Conservation (phyloP, 2,329 filamentous ascomycete genomes). For the Blastomyces silverae region DNA sequence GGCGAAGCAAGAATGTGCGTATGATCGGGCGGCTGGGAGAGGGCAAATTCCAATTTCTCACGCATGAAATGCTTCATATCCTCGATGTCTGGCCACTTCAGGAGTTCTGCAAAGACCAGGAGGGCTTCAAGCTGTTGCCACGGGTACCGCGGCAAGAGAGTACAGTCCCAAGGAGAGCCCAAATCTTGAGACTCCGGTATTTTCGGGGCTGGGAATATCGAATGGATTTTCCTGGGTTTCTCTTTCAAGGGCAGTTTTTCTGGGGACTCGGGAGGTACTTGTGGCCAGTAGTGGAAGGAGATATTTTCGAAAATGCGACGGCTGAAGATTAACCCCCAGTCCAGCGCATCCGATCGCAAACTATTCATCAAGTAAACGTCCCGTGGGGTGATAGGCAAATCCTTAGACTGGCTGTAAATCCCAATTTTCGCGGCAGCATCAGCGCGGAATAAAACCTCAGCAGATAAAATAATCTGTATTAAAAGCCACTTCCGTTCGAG, state of each 20-base stretch:
- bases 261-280: neutral
- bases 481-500: constrained; percentile 49
- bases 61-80: constrained; percentile 34
- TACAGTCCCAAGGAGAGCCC: constrained; percentile 31
- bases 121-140: constrained; percentile 46
- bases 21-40: constrained; percentile 16
- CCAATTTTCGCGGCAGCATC: constrained; percentile 43
- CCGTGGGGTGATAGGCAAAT: constrained; percentile 37
- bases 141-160: constrained; percentile 34
- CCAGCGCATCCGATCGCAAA: constrained; percentile 46
- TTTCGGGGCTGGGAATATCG: constrained; percentile 13
- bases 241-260: neutral
- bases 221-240: constrained; percentile 7
- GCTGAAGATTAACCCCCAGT: constrained; percentile 52
- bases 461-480: constrained; percentile 49
- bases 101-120: constrained; percentile 44
- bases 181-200: constrained; percentile 5
- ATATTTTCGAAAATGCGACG: constrained; percentile 49
- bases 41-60: constrained; percentile 30
- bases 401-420: constrained; percentile 36
- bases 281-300: constrained; percentile 30
- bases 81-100: constrained; percentile 46
- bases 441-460: constrained; percentile 50
- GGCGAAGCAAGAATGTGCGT: constrained; percentile 17
- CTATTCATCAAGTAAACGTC: constrained; percentile 44